A percentile compares a stretch with the other conserved stretches of the same genome.
Conservation (phyloP, 768 basidiomycete species). For the Suillus subaureus region DNA sequence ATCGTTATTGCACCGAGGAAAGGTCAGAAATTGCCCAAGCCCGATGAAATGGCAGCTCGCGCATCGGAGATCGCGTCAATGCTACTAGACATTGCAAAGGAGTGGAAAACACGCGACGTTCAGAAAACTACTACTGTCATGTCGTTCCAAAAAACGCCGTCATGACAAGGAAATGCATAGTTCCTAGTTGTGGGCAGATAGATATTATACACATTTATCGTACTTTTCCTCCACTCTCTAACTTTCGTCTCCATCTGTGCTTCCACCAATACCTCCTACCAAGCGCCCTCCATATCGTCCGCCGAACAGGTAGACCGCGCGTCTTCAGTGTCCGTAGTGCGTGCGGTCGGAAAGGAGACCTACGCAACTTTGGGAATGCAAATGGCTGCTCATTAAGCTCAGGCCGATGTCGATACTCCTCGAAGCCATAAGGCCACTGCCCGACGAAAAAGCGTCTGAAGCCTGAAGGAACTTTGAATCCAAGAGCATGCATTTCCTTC, state of each 20-base stretch:
- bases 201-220: conserved; percentile 27
- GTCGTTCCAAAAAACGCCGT: conserved; percentile 43
- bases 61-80: conserved; percentile 43
- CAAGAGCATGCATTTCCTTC: conserved; percentile 41
- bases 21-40: conserved; percentile 36
- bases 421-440: conserved; percentile 26
- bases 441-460: conserved; percentile 44
- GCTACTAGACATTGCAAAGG: conserved; percentile 52
- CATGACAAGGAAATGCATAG: conserved; percentile 10
- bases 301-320: conserved; percentile 37
- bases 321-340: conserved; percentile 31
- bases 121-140: conserved; percentile 40
- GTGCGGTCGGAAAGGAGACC: conserved; percentile 25
- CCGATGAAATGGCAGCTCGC: conserved; percentile 44
- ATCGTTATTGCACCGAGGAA: conserved; percentile 58
- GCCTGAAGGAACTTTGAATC: conserved; percentile 43
- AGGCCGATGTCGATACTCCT: conserved; percentile 15
- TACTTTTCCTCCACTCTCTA: conserved; percentile 28
- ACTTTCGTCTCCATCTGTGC: conserved; percentile 13
- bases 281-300: conserved; percentile 25
- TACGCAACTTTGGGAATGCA: conserved; percentile 25
- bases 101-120: conserved; percentile 51
- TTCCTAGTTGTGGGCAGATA: conserved; percentile 1
- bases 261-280: conserved; percentile 22
- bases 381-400: conserved; percentile 27